Evolutionary conservation across 2,329 filamentous ascomycete genomes (phyloP), one percentile per base, ranked within the genome.

Genomic region (Phialophora chinensis): DNA sequence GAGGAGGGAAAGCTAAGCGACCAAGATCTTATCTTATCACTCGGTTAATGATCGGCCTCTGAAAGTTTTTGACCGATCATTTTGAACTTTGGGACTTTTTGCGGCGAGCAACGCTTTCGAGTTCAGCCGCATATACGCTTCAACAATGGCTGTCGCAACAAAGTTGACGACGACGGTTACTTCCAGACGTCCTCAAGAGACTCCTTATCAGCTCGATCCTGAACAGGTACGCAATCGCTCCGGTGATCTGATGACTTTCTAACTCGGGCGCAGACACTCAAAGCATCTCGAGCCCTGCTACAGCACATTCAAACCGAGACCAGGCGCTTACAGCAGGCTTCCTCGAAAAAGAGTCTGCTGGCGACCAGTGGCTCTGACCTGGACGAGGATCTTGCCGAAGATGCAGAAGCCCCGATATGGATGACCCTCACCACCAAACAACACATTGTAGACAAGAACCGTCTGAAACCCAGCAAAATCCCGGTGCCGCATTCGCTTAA

Each of bases 401-500:
- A 84, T 66, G 82, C 83, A 57, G 82, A 85, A 54, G 82, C 86
- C 6, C 80, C 84, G n/a, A 79, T 90, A 65, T 89, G 87, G 83
- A 82, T 89, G 47, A 80, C 85, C 53, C 76, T 90, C 31, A 86
- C 87, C 23, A 89, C 87, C 42, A 90, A 90, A 79, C 87, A 88
- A 78, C 86, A 89, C 74, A 84, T 89, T 69, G 82, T 84, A 69
- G 91, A 96, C 80, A 90, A 91, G 79, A 88, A 87, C 77, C 86
- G 88, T 63, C 84, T 97, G 72, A 94, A 96, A 83, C 93, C 93
- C 31, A 86, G 87, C 78, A 96, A 94, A 81, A 91, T 97, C 74
- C 74, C 84, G 72, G 83, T 96, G 61, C 91, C 92, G 56, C 89
- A 96, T 79, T 84, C 91, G 10, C 85, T 96, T 69, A 89, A 91